A percentile compares a stretch with the other conserved stretches of the same genome.
Conservation (phyloP, 768 basidiomycete genomes). For the Rhizopogon vesiculosus region DNA sequence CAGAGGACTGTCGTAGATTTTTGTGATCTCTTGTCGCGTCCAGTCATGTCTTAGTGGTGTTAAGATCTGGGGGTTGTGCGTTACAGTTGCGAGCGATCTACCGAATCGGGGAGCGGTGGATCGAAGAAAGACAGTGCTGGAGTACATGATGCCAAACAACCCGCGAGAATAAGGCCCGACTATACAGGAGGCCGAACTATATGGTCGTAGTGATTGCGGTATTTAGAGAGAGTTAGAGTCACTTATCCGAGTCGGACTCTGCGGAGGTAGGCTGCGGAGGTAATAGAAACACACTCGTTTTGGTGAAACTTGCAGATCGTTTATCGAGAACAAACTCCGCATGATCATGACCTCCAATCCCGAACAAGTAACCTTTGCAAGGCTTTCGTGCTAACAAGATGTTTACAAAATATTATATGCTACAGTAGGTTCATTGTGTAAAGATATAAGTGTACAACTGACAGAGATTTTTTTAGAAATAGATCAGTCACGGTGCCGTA, state of each 20-base stretch:
- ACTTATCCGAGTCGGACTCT: not conserved
- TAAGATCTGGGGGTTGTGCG: constrained; percentile 13
- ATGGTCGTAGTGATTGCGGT: not conserved
- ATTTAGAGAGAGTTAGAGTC: not conserved
- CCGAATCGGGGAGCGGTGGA: constrained; percentile 19
- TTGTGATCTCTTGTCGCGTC: constrained; percentile 76
- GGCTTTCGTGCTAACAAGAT: not conserved
- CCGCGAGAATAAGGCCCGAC: not conserved
- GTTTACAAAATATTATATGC: not conserved
- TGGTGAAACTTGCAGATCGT: no score
- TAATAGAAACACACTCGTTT: not conserved
- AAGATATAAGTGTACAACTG: not conserved
- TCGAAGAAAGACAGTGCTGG: not conserved
- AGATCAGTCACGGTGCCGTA: not conserved
- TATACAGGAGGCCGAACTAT: not conserved
- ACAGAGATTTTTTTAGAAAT: not conserved
- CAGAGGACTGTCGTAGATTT: constrained; percentile 80
- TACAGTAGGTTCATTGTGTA: not conserved
- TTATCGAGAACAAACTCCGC: no score
- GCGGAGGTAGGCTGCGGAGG: not conserved
- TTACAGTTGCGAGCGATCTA: constrained; percentile 59
- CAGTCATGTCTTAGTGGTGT: constrained; percentile 55
- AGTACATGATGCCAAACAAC: not conserved
- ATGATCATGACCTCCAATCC: no score
- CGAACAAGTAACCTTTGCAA: no score